Evolutionary conservation across 805 yeast species (phyloP).

Genomic region (Cyberlindnera bimundalis): DNA sequence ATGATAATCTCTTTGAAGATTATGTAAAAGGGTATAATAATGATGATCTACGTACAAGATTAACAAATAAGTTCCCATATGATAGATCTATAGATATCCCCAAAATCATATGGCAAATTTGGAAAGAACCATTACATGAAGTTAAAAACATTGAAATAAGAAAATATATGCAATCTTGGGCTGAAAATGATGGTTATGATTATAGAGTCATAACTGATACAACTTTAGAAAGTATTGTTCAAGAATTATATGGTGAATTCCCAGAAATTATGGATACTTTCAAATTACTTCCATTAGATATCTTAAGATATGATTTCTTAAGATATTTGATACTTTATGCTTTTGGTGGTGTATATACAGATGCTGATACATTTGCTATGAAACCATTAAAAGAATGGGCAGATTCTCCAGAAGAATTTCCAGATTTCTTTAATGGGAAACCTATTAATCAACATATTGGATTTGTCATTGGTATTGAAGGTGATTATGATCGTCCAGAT

Average conservation of each 20-base stretch:
- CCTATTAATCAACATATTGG: conserved; percentile 35
- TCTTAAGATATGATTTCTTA: conserved; percentile 52
- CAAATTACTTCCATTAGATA: conserved; percentile 46
- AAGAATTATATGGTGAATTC: conserved; percentile 33
- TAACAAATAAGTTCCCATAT: conserved; percentile 17
- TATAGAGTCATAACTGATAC: conserved; percentile 35
- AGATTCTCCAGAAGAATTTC: conserved; percentile 49
- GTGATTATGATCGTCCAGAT: conserved; percentile 47
- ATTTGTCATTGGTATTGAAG: conserved; percentile 51
- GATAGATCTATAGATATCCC: conserved; percentile 31
- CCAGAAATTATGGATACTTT: conserved; percentile 56
- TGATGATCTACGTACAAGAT: conserved; percentile 19
- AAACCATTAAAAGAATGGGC: conserved; percentile 48
- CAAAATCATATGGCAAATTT: conserved; percentile 47
- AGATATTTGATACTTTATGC: conserved; percentile 51
- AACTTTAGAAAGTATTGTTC: conserved; percentile 36
- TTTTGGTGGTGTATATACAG: conserved; percentile 59
- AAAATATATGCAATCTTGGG: conserved; percentile 22
- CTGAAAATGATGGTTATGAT: conserved; percentile 10
- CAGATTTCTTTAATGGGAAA: conserved; percentile 50
- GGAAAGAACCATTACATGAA: conserved; percentile 32
- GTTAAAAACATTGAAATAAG: conserved; percentile 30
- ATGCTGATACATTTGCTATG: conserved; percentile 48
- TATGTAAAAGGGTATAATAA: conserved; percentile 13
- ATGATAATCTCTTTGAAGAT: conserved; percentile 8